Conservation (phyloP, 306 rosid genomes). For the Phaseolus lunatus region DNA sequence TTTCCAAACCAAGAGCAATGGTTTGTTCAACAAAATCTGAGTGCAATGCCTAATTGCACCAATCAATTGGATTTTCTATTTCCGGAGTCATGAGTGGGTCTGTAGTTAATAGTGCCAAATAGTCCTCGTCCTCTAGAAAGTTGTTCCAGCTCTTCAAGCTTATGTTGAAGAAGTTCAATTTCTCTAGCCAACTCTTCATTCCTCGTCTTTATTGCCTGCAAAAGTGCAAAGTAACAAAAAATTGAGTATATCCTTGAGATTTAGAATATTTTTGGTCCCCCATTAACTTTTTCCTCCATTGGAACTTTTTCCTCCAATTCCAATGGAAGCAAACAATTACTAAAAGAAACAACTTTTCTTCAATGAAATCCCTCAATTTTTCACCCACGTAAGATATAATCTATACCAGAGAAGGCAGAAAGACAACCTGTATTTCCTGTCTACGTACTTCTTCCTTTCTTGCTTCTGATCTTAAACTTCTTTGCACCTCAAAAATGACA, state of each 20-base stretch:
- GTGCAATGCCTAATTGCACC: constrained; percentile 21
- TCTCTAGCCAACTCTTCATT: constrained; percentile 45
- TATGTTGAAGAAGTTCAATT: constrained; percentile 46
- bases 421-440: constrained; percentile 54
- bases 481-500: constrained; percentile 57
- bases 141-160: constrained; percentile 62
- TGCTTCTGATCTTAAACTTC: constrained; percentile 59
- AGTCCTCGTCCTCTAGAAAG: constrained; percentile 65
- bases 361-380: constrained; percentile 36
- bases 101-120: constrained; percentile 53
- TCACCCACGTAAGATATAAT: constrained; percentile 7
- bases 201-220: constrained; percentile 59
- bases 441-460: constrained; percentile 56
- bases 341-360: constrained; percentile 32
- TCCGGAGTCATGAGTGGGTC: constrained; percentile 40
- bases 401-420: constrained; percentile 23
- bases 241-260: constrained; percentile 7
- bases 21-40: constrained; percentile 18
- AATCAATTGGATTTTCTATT: constrained; percentile 45
- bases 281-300: constrained; percentile 4
- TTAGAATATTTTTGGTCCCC: constrained; percentile 29
- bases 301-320: constrained; percentile 8
- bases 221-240: constrained; percentile 31
- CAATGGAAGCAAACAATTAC: not conserved
- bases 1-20: constrained; percentile 8